Percentiles rank a stretch among this genome's conserved stretches.
phyloP scores from a whole-genome alignment of 768 basidiomycete genomes.

The Russula sp. region DNA sequence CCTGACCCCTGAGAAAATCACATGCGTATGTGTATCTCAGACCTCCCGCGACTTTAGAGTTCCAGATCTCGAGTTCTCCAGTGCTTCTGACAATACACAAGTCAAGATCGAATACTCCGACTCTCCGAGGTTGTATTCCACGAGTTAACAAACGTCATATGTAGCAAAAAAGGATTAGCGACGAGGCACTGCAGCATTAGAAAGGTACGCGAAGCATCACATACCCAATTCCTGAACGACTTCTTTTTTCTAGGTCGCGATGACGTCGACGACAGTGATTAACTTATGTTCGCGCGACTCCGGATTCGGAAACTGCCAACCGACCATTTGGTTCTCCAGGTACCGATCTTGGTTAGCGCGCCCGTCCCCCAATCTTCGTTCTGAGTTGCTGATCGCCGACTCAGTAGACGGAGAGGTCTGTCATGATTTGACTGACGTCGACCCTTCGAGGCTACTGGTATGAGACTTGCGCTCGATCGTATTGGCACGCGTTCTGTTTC shows the following conservation, averaged over 20 bases:
- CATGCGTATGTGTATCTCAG: background rate
- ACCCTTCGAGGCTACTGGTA: too few relatives aligned
- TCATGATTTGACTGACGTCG: too few relatives aligned
- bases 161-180: background rate
- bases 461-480: too few relatives aligned
- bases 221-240: background rate
- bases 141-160: background rate
- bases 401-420: too few relatives aligned
- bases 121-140: background rate
- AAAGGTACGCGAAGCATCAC: background rate
- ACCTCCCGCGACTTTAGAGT: background rate
- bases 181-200: background rate
- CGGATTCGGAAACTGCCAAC: background rate
- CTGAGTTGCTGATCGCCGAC: too few relatives aligned
- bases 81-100: background rate
- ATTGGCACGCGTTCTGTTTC: too few relatives aligned
- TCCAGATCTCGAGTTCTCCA: background rate
- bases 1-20: background rate
- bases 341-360: background rate
- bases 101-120: background rate
- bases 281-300: background rate
- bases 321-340: background rate
- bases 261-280: background rate
- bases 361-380: too few relatives aligned
- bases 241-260: background rate